These are phyloP conservation scores for Arxiozyma bovina DNA, from an alignment of 1,139 yeast species.

Conservation along the genomic window DNA sequence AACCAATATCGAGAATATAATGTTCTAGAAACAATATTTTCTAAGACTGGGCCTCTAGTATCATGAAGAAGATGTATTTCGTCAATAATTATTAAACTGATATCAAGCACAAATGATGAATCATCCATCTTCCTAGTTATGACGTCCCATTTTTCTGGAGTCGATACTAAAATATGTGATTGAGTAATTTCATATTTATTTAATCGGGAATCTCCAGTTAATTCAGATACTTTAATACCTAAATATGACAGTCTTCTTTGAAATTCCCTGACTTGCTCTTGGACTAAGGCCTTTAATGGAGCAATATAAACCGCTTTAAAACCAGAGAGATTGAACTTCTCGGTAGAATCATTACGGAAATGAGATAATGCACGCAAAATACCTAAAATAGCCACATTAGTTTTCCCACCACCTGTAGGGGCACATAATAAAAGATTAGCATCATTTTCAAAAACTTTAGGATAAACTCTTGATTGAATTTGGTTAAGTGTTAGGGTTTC, in stretches of 20 bases:
- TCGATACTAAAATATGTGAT: conserved; percentile 81
- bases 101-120: conserved; percentile 51
- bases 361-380: conserved; percentile 55
- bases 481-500: conserved; percentile 66
- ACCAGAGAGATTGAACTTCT: conserved; percentile 42
- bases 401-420: conserved; percentile 98
- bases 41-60: conserved; percentile 91
- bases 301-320: conserved; percentile 87
- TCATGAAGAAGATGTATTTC: conserved; percentile 92
- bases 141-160: conserved; percentile 97
- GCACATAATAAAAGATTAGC: conserved; percentile 80
- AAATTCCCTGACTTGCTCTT: conserved; percentile 88
- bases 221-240: conserved; percentile 71
- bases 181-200: conserved; percentile 68
- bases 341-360: conserved; percentile 40
- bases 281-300: conserved; percentile 89
- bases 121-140: conserved; percentile 75
- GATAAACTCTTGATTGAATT: conserved; percentile 76
- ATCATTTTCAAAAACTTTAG: conserved; percentile 63
- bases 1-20: conserved; percentile 38
- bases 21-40: conserved; percentile 74
- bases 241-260: conserved; percentile 56
- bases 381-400: conserved; percentile 85
- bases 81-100: conserved; percentile 74
- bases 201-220: conserved; percentile 83